Evolutionary conservation across 2,329 filamentous ascomycete genomes (phyloP), one percentile per base, ranked within the genome.

Genomic region (Claviceps sp.): DNA sequence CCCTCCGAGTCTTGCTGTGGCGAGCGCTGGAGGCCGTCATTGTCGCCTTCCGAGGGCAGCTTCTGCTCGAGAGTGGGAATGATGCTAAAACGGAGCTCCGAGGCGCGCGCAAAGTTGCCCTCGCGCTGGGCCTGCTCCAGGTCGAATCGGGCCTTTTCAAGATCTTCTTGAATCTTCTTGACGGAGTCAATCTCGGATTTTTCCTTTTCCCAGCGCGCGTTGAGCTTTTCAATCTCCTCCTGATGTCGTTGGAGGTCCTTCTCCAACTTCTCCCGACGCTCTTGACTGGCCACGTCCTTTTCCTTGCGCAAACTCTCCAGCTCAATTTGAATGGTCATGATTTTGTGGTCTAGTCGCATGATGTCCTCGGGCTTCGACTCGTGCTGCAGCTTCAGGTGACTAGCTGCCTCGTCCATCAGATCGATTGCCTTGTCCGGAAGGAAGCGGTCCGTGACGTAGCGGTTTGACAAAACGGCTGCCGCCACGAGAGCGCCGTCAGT

Each of bases 281-380:
- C 93, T 58, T 83, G 83, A 63, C 89, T 95, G 17, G 86, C 83
- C 47, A 95, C 76, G 59, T 98, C 93, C 11, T 83, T 95, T 66
- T 98, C 93, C 61, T 97, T 97, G 49, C 91, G 80, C 43, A 98
- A 70, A 55, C 89, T 96, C 64, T 97, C 93, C 1, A 97, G 76
- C 65, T 98, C 91, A 56, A 98, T 97, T 63, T 96, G 91, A 14
- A 97, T 88, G 0, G 91, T 97, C 80, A 96, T 94, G 54, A 97
- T 95, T 61, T 90, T 88, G 55, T 94, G 86, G 61, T 97, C 91
- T 1, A 97, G 79, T 49, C 85, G 82, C 71, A 94, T 88, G 37
- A 98, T 96, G 8, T 91, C 83, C 59, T 97, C 93, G 0, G 93
- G 93, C 60, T 96, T 97, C 60, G 88, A 95, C 67, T 98, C 93